Evolutionary conservation across 139 green algal genomes (phyloP), one percentile per base, ranked within the genome.

Genomic region (Micromonas pusilla): DNA sequence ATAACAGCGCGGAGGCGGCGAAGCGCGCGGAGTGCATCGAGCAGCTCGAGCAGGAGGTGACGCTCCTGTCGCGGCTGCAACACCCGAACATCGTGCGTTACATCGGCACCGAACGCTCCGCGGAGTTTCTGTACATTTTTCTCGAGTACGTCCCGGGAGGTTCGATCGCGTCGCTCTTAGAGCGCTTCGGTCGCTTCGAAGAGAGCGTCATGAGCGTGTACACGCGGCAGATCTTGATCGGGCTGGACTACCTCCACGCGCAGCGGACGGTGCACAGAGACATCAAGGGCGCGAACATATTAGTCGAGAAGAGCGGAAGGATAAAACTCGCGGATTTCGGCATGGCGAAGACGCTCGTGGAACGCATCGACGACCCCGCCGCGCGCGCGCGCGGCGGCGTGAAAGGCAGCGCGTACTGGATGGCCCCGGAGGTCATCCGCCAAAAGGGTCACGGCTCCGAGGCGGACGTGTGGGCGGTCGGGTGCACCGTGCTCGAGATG

Each of bases 31-130:
- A n/a, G n/a, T n/a, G n/a, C n/a, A n/a, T 87, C 20, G 73, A 84
- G 53, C 86, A 90, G 79, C 79, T 90, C 52, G 86, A 91, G 77
- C 81, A 83, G n/a, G 87, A 91, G 80, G 87, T 89, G 60, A 13
- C 52, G n/a, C 52, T 85, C 52, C 72, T 85, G 3, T 67, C 71
- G 28, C 33, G 26, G 37, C 65, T 85, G 57, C 45, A 80, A 13
- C 77, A 85, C 76, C 81, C 81, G 28, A 83, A 85, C 81, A 85
- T 85, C 33, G 81, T 85, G 52, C 70, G 72, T 30, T 85, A 85
- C 81, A 60, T 85, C 36, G 81, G 81, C 9, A 80, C 68, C 2
- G 28, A 52, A 64, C 82, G 87, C 33, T 72, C 85, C 32, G 65
- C 77, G 25, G 53, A 74, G 31, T 37, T 33, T 20, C 79, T 88